phyloP scores from a whole-genome alignment of 116 monocot species.

The Cymodocea nodosa region DNA sequence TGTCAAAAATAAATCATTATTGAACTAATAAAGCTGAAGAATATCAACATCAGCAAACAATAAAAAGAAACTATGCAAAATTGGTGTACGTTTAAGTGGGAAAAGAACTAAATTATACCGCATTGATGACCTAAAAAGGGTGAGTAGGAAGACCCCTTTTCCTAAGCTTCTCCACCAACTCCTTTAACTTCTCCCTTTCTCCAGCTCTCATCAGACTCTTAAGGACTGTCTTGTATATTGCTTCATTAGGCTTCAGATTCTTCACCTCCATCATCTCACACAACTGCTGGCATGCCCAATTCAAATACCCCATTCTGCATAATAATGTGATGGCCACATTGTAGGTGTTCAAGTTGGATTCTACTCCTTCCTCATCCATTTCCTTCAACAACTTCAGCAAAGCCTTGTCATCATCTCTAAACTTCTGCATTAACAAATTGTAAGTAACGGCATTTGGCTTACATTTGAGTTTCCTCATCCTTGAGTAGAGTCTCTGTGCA shows the following conservation, averaged over 20 bases:
- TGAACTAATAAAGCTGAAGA: too few species aligned
- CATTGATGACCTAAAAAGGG: too few species aligned
- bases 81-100: too few species aligned
- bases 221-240: constrained; percentile 2
- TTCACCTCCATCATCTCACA: constrained; percentile 84
- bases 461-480: constrained; percentile 62
- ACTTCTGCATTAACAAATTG: constrained; percentile 67
- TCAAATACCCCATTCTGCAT: constrained; percentile 76
- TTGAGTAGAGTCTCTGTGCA: constrained; percentile 44
- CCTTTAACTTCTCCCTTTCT: too few species aligned
- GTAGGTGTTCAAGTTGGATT: constrained; percentile 35
- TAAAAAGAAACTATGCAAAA: too few species aligned
- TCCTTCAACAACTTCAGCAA: constrained; percentile 74
- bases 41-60: too few species aligned
- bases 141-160: too few species aligned
- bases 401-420: constrained; percentile 63
- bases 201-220: too few species aligned
- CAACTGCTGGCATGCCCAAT: constrained; percentile 32
- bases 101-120: too few species aligned
- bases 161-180: too few species aligned
- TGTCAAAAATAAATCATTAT: too few species aligned
- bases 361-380: constrained; percentile 80
- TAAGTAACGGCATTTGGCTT: constrained; percentile 64
- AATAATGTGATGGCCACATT: constrained; percentile 18
- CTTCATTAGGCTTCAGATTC: constrained; percentile 39